Evolutionary conservation across 2,329 filamentous ascomycete species (phyloP).

Genomic region (Colletotrichum chrysophilum): DNA sequence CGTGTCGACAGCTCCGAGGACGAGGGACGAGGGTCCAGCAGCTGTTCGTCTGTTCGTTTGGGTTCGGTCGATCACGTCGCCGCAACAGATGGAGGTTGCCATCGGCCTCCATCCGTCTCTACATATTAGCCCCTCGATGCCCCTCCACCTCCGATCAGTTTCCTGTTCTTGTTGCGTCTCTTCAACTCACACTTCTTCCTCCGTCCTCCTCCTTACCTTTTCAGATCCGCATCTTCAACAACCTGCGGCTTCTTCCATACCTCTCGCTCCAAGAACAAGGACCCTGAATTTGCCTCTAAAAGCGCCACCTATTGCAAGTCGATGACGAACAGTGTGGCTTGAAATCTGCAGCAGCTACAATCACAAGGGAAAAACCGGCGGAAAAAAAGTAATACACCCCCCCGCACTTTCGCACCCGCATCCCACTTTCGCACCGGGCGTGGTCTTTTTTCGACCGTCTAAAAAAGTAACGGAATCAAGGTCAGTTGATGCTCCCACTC

Average conservation of each 20-base stretch:
- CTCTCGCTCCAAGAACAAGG: neutral
- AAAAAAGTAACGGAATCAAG: conserved; percentile 7
- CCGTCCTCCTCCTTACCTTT: neutral
- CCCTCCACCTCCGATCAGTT: conserved; percentile 3
- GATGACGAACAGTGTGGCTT: conserved; percentile 22
- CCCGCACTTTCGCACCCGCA: conserved; percentile 14
- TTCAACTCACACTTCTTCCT: neutral
- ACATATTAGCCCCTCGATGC: conserved; percentile 18
- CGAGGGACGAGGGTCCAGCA: conserved; percentile 3
- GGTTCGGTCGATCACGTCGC: conserved; percentile 13
- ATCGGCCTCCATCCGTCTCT: conserved; percentile 5
- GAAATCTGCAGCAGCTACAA: neutral
- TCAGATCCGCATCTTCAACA: neutral
- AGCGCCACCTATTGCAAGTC: conserved; percentile 6
- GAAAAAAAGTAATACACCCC: neutral
- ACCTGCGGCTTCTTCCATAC: neutral
- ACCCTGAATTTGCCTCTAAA: neutral
- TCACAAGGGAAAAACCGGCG: conserved; percentile 3
- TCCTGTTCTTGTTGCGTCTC: neutral
- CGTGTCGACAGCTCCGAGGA: conserved; percentile 8
- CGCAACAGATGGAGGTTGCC: neutral
- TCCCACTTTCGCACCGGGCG: conserved; percentile 11
- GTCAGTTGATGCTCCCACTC: conserved; percentile 19
- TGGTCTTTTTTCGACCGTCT: neutral
- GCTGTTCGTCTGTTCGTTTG: neutral